phyloP scores from a whole-genome alignment of 2,329 filamentous ascomycete genomes.

The Talaromyces verruculosus region DNA sequence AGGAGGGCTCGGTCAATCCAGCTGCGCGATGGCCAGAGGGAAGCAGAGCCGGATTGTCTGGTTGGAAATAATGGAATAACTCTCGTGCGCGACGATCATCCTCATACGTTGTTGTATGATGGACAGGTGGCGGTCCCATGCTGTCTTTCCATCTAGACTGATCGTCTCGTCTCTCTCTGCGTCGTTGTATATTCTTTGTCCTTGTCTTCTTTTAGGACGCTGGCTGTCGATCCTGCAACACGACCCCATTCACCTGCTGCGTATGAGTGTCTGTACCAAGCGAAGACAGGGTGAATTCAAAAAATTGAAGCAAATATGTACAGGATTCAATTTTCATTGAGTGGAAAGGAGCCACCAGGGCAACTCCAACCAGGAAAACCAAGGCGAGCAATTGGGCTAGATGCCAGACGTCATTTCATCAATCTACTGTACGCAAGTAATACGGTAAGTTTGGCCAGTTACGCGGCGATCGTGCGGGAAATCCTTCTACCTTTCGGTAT shows the following conservation, averaged over 20 bases:
- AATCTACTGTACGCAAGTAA: not conserved
- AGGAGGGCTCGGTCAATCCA: not conserved
- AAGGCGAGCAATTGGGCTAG: not conserved
- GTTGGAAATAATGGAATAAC: slow-evolving; percentile 30
- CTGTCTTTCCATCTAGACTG: not conserved
- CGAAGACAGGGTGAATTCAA: not conserved
- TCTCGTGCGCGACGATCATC: slow-evolving; percentile 24
- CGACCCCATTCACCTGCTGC: not conserved
- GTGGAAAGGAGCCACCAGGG: not conserved
- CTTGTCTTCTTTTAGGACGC: not conserved
- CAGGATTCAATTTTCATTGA: not conserved
- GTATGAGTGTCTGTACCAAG: not conserved
- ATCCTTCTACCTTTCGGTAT: not conserved
- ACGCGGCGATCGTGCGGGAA: not conserved
- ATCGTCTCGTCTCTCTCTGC: not conserved
- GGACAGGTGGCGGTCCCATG: not conserved
- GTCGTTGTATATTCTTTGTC: not conserved
- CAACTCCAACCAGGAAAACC: not conserved
- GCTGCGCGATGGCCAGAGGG: slow-evolving; percentile 1
- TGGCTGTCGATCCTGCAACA: not conserved
- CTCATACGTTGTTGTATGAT: slow-evolving; percentile 3
- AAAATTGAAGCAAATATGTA: not conserved
- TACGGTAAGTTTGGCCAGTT: not conserved
- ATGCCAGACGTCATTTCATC: slow-evolving; percentile 1
- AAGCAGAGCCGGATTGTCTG: slow-evolving; percentile 26